Base-by-base conservation (phyloP, 371 early-diverging fungal species). In the Lichtheimia hyalospora region DNA sequence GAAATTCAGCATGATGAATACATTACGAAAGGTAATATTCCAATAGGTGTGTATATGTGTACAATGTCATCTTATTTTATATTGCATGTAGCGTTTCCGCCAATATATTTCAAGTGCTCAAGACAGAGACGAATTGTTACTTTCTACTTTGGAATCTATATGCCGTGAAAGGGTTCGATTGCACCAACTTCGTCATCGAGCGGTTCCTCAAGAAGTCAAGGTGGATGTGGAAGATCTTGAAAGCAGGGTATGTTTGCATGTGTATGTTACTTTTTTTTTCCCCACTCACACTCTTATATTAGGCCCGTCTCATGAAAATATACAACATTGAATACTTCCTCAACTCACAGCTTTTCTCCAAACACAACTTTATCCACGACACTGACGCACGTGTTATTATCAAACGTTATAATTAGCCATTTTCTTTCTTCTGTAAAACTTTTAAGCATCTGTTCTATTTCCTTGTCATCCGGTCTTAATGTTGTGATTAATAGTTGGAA, bases 1-100 rank as follows among this genome's bases (percentile, higher is more conserved):
- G 68, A 99, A 99, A 79, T 87, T 86, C 73, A 94, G 97, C 18
- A 95, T 99, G 61, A 91, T 90, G 85, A 88, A 88, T 58, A 69
- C 78, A 16, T 75, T 98, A 66, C 87, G 90, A 58, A 71, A 82
- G 68, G 84, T 83, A 75, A 72, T n/a, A n/a, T n/a, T n/a, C n/a
- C n/a, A n/a, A n/a, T n/a, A n/a, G n/a, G n/a, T n/a, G n/a, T n/a
- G n/a, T n/a, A n/a, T n/a, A n/a, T 25, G 25, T 5, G 5, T 46
- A 12, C 46, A 46, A 46, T 13, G 6, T 5, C 10, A 46, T 7
- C 16, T 46, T 7, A 46, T 6, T 46, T n/a, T 21, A 8, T 46
- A 7, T 5, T 46, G 5, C 4, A 15, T 44, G n/a, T 61, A 89
- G 89, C 76, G 84, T 49, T 96, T 98, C 77, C 82, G 83, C 75